These are phyloP conservation scores for Picea glauca DNA, from an alignment of 75 land plant species.

Conservation along the genomic window DNA sequence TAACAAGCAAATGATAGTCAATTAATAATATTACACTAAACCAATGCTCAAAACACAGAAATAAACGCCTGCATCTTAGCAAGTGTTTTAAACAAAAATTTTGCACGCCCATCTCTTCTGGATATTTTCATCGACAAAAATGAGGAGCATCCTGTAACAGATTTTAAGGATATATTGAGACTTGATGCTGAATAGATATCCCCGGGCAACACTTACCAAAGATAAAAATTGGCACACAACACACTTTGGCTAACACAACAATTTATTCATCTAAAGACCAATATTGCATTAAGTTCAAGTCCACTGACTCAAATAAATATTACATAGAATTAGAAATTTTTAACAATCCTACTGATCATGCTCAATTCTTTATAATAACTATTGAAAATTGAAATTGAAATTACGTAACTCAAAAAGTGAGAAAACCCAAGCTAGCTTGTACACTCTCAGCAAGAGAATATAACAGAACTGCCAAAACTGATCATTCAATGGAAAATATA, in stretches of 20 bases:
- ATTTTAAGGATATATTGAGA: neutral
- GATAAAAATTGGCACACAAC: neutral
- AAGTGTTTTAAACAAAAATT: neutral
- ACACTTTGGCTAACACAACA: too few species aligned
- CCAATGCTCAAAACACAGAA: neutral
- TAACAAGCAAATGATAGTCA: neutral
- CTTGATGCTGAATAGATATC: neutral
- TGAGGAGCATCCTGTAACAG: too few species aligned
- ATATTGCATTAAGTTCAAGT: neutral
- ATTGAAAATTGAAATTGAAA: neutral
- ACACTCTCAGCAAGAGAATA: neutral
- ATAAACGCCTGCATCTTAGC: neutral
- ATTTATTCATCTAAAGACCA: neutral
- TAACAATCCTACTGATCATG: neutral
- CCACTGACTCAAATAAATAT: neutral
- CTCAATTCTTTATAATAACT: neutral
- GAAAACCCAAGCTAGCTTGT: neutral
- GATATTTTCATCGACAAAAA: neutral
- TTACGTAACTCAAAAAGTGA: neutral
- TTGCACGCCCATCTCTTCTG: neutral
- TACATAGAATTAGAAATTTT: neutral
- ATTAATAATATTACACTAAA: neutral
- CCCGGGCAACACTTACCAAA: neutral
- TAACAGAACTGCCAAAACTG: neutral
- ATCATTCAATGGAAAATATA: neutral